Percentiles rank a stretch among this genome's conserved stretches.
Evolutionary conservation across 805 yeast species (phyloP).

Genomic region (Metschnikowia baotianmanensis): DNA sequence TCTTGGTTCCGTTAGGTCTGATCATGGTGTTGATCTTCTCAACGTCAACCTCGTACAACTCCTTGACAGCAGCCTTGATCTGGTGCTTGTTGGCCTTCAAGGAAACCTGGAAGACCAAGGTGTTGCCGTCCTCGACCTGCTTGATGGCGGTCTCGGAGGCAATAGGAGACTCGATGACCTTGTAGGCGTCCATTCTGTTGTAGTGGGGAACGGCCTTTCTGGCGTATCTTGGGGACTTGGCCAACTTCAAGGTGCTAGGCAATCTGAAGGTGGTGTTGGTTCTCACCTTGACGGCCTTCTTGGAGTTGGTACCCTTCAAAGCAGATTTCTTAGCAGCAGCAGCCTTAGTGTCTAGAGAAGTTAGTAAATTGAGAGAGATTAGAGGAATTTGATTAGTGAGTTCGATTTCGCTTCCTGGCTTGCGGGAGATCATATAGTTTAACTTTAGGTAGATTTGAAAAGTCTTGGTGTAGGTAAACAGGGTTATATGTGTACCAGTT

Average conservation of each 20-base stretch:
- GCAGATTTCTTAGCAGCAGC: conserved; percentile 98
- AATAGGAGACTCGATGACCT: conserved; percentile 89
- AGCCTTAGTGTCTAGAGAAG: conserved; percentile 64
- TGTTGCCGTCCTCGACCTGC: conserved; percentile 99
- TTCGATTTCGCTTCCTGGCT: too few species aligned
- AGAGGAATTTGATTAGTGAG: not conserved
- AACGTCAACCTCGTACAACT: conserved; percentile 95
- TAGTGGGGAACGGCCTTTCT: conserved; percentile 95
- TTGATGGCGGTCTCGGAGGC: conserved; percentile 99
- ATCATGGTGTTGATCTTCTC: conserved; percentile 92
- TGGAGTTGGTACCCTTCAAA: conserved; percentile 92
- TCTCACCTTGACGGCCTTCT: conserved; percentile 91
- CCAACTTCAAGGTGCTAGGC: conserved; percentile 94
- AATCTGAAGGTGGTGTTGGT: conserved; percentile 92
- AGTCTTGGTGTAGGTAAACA: too few species aligned
- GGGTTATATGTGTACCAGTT: too few species aligned
- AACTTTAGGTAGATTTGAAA: too few species aligned
- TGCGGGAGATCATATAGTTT: too few species aligned
- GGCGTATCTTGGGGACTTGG: conserved; percentile 94
- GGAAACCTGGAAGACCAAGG: conserved; percentile 97
- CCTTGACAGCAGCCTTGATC: conserved; percentile 97
- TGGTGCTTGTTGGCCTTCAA: conserved; percentile 97
- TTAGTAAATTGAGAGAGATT: conserved; percentile 14
- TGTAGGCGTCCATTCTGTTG: conserved; percentile 95
- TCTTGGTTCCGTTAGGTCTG: conserved; percentile 99